Evolutionary conservation across 805 yeast species (phyloP), one percentile per base, ranked within the genome.

Genomic region (Maudiozyma serrabonitensis): DNA sequence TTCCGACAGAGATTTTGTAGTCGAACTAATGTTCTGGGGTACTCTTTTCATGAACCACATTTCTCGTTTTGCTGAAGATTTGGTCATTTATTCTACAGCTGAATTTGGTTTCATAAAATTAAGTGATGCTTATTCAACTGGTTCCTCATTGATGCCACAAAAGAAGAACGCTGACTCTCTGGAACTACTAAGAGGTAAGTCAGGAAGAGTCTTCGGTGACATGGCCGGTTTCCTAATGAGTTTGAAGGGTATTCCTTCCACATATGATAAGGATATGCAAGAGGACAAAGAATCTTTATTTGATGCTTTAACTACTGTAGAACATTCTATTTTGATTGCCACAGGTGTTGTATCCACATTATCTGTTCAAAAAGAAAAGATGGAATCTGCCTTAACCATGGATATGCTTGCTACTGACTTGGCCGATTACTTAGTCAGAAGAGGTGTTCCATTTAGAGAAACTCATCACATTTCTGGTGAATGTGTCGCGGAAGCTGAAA

Each of bases 241-340:
- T 23, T 75, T 88, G 61, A 93, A 93, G 70, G 89, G 95, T n/a
- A 87, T 91, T 53, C 99, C 99, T 39, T 90, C 98, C 12, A 87
- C 98, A 19, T 93, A 93, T 70, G 89, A 93, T 74, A 93, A 93
- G 72, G 99, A 93, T 68, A 83, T 93, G 84, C 99, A 93, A 73
- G 99, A 93, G 70, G 99, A 93, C 69, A 93, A 93, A 69, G 99
- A 93, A 70, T 96, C 99, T n/a, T 74, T 93, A 54, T 93, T 93
- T 62, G 99, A 93, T 70, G 80, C 86, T 56, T 70, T 93, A 66
- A 74, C 80, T 46, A 91, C 99, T 1, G 95, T 91, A 23, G 95
- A 88, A 59, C 98, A 93, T 70, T 93, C 98, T 1, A 78, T 90
- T 44, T 75, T 87, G 56, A 93, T 93, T 63, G 95, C 98, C 32